Conservation (phyloP, 1,284 basidiomycete genomes). For the Fomitopsis palustris region DNA sequence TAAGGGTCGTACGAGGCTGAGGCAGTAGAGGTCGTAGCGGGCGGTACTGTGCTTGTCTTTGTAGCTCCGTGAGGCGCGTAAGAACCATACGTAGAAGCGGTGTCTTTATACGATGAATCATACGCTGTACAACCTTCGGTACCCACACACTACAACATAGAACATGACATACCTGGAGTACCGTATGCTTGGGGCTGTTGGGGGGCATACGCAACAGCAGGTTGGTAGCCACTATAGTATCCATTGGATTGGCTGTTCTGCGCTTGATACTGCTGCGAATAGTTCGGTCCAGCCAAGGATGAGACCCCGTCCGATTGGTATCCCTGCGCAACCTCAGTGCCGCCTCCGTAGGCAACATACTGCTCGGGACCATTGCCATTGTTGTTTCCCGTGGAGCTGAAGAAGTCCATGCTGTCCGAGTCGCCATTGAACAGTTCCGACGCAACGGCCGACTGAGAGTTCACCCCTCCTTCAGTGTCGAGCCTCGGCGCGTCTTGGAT, state of each 20-base stretch:
- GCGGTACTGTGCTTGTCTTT: neutral
- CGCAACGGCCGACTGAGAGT: slow-evolving; percentile 13
- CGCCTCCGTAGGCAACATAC: slow-evolving; percentile 29
- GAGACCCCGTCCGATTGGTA: slow-evolving; percentile 2
- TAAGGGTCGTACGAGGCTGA: slow-evolving; percentile 18
- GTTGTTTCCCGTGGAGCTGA: slow-evolving; percentile 13
- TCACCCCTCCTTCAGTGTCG: slow-evolving; percentile 17
- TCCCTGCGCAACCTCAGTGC: neutral
- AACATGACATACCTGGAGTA: slow-evolving; percentile 12
- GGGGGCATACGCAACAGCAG: slow-evolving; percentile 11
- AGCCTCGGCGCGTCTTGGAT: slow-evolving; percentile 18
- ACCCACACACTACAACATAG: neutral
- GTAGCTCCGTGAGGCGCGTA: slow-evolving; percentile 16
- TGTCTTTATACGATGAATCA: slow-evolving; percentile 7
- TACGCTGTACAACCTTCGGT: slow-evolving; percentile 10
- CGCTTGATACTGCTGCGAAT: slow-evolving; percentile 5
- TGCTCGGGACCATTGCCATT: slow-evolving; percentile 20
- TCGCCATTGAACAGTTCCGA: slow-evolving; percentile 23
- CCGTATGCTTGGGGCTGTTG: slow-evolving; percentile 9
- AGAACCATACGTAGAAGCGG: slow-evolving; percentile 6
- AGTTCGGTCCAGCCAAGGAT: slow-evolving; percentile 17
- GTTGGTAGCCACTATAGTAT: slow-evolving; percentile 13
- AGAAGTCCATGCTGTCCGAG: slow-evolving; percentile 11
- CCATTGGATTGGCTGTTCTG: slow-evolving; percentile 10
- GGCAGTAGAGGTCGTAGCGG: neutral